A percentile compares a stretch with the other conserved stretches of the same genome.
Conservation (phyloP, 2,329 filamentous ascomycete genomes). For the Cladophialophora yegresii region DNA sequence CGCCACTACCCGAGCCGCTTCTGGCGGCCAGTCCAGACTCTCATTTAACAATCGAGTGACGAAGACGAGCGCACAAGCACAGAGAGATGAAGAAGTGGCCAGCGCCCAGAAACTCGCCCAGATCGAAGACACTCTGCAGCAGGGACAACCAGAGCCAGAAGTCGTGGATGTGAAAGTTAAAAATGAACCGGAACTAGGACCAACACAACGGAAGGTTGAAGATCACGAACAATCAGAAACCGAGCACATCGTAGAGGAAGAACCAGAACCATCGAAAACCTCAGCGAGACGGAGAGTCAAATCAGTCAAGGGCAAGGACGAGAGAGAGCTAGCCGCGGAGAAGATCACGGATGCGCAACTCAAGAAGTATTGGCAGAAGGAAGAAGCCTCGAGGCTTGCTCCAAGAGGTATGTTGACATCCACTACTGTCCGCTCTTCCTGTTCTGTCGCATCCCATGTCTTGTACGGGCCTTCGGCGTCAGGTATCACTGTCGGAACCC, state of each 20-base stretch:
- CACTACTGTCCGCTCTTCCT: neutral
- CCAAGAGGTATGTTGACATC: constrained; percentile 51
- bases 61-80: constrained; percentile 50
- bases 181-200: neutral
- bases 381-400: constrained; percentile 69
- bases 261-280: constrained; percentile 35
- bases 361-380: constrained; percentile 71
- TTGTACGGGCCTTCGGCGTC: neutral
- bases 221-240: neutral
- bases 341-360: constrained; percentile 69
- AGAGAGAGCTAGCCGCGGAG: constrained; percentile 53
- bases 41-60: constrained; percentile 64
- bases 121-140: neutral
- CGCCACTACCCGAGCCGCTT: neutral
- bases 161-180: constrained; percentile 20
- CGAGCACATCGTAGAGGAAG: constrained; percentile 35
- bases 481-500: neutral
- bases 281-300: constrained; percentile 16
- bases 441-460: neutral
- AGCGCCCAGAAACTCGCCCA: constrained; percentile 41
- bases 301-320: constrained; percentile 35
- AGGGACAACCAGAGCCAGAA: constrained; percentile 11
- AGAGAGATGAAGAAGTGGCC: constrained; percentile 35
- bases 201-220: neutral
- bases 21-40: constrained; percentile 56